Evolutionary conservation across 345 rosid species (phyloP), one percentile per base, ranked within the genome.

Genomic region (Brassica incana): DNA sequence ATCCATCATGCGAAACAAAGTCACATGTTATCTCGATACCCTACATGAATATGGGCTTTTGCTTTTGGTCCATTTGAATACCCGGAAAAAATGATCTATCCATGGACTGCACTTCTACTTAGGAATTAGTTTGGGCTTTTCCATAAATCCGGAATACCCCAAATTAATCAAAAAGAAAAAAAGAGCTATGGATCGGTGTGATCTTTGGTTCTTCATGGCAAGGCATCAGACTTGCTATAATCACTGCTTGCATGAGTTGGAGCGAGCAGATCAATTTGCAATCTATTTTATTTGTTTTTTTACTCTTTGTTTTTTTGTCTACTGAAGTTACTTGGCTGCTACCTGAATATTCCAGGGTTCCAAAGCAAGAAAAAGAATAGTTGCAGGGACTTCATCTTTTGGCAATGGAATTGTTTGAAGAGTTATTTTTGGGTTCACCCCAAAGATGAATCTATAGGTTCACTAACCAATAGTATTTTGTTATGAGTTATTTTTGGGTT

Each of bases 161-260:
- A 29, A 29, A 29, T 29, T 29, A 29, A 29, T 29, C 32, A 29
- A 29, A 29, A 29, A 29, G 30, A 29, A 29, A 29, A 29, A 83
- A 60, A 27, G 88, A 87, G 0, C 84, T 86, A 11, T 86, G 87
- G 87, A 67, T 74, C 25, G 89, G 89, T 50, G 82, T 85, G 38
- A 81, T 70, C 7, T 63, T 80, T 60, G 89, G 88, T 15, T 80
- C 89, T n/a, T 4, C 71, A 6, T 23, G 71, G 6, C 89, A 87
- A 67, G 78, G 81, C 2, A 14, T 75, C 30, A 69, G 81, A 18
- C 71, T 87, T 5, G 74, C 73, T 67, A 18, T 77, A 16, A 76
- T 86, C 12, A 85, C 86, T 66, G 15, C 75, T 29, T 76, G 72
- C 58, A 81, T 85, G 36, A 83, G 84, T 45, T 86, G 89, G 87